Base-by-base conservation (phyloP, 345 rosid species). In the Populus nigra region DNA sequence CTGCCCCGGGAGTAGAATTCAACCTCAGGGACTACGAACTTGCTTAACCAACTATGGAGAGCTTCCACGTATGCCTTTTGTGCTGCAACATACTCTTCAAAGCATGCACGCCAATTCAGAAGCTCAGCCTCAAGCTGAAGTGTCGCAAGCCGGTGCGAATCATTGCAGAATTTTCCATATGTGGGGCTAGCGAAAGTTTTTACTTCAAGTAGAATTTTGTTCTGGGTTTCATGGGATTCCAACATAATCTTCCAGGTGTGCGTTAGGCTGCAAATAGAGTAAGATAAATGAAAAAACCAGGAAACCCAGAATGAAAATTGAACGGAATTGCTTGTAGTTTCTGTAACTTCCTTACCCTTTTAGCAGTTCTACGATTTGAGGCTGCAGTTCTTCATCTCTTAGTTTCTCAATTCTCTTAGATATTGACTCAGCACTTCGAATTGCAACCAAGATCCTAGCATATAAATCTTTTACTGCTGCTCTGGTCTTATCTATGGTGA, bases 101-200 rank as follows among this genome's bases (percentile, higher is more conserved):
- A 88, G 84, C 91, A 87, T 69, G 85, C 79, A 31, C 85, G 83
- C 96, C 93, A 91, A 67, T 86, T 86, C 65, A 78, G 88, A 77
- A 91, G 85, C 85, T 90, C 93, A 0, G 93, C 96, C 84, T 90
- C 91, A 3, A 91, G 93, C 83, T 91, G 96, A 68, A 88, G 93
- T 0, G 91, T 91, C 1, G 96, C 96, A 5, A 91, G 89, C 49
- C 93, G 81, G 65, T 90, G 93, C 45, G 90, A 90, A 69, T 88
- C 89, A 33, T 87, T 88, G 88, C 88, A 80, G 85, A 90, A 90
- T 70, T 88, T 88, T 59, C 90, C 96, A 77, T 59, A 79, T 15
- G 85, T 8, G 1, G 90, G 86, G 68, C 89, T 85, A 33, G 83
- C 87, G 76, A 87, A 91, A 41, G 82, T 75, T 73, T 87, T 89